Conservation (phyloP, 225 moss, liverwort and hornwort genomes). For the Sphagnum contortum region DNA sequence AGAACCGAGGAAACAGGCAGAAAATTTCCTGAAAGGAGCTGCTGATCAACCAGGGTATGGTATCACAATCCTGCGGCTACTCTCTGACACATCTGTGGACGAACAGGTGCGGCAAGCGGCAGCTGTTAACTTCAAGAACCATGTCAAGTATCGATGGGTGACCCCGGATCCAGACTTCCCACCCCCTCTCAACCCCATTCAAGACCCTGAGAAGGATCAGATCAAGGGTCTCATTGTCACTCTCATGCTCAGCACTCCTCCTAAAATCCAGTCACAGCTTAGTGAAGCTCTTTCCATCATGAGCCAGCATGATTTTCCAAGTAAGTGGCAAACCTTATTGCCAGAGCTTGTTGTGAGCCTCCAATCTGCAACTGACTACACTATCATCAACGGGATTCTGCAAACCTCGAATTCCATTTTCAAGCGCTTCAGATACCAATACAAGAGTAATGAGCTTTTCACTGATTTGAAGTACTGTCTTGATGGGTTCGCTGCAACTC, state of each 20-base stretch:
- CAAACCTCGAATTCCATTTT: slow-evolving; percentile 96
- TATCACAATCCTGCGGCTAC: slow-evolving; percentile 70
- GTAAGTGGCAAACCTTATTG: slow-evolving; percentile 71
- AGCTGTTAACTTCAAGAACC: slow-evolving; percentile 98
- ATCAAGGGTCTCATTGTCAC: slow-evolving; percentile 81
- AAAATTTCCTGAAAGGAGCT: slow-evolving; percentile 60
- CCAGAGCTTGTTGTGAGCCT: slow-evolving; percentile 79
- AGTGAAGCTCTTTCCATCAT: slow-evolving; percentile 90
- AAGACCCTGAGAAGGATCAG: slow-evolving; percentile 86
- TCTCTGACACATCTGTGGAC: slow-evolving; percentile 70
- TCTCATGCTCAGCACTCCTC: slow-evolving; percentile 76
- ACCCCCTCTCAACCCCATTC: slow-evolving; percentile 22
- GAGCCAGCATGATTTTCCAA: slow-evolving; percentile 91
- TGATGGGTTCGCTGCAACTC: slow-evolving; percentile 79
- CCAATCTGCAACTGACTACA: slow-evolving; percentile 45
- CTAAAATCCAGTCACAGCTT: slow-evolving; percentile 89
- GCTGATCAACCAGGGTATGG: slow-evolving; percentile 85
- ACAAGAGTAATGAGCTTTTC: slow-evolving; percentile 77
- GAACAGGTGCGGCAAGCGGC: slow-evolving; percentile 86
- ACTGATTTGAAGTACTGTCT: slow-evolving; percentile 94
- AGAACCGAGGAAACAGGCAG: slow-evolving; percentile 84
- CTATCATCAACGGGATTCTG: slow-evolving; percentile 81
- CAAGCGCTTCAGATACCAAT: slow-evolving; percentile 97
- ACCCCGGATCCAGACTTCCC: slow-evolving; percentile 44
- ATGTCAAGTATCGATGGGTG: slow-evolving; percentile 77